A percentile compares a stretch with the other conserved stretches of the same genome.
These are phyloP conservation scores for Diaporthe eres DNA, from an alignment of 2,329 filamentous ascomycete genomes.

Conservation along the genomic window DNA sequence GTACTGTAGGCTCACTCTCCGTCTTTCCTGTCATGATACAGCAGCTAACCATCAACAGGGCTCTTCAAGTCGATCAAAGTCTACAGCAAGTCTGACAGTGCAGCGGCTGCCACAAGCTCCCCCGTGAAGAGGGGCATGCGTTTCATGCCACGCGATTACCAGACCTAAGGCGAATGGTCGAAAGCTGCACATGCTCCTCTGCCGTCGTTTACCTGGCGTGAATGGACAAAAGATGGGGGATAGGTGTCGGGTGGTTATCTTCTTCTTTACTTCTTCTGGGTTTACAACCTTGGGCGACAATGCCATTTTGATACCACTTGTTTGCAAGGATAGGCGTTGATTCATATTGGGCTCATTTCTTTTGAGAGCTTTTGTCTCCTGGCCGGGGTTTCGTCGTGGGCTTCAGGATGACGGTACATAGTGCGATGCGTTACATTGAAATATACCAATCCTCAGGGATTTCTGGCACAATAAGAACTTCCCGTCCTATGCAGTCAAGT, in stretches of 20 bases:
- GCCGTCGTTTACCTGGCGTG: conserved; percentile 24
- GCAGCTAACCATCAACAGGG: conserved; percentile 24
- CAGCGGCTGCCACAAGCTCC: neutral
- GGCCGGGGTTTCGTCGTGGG: neutral
- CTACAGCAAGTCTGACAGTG: conserved; percentile 22
- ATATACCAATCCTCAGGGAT: conserved; percentile 6
- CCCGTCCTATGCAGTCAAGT: neutral
- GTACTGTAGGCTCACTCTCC: conserved; percentile 23
- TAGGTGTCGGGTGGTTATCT: neutral
- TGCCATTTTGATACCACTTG: conserved; percentile 36
- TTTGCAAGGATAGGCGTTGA: conserved; percentile 23
- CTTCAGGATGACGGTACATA: neutral
- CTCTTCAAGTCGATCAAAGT: conserved; percentile 42
- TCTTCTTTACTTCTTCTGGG: conserved; percentile 1
- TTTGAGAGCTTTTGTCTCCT: neutral
- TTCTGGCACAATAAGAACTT: neutral
- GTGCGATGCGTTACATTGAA: neutral
- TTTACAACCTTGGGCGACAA: conserved; percentile 3
- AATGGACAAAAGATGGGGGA: neutral
- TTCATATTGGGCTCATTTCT: neutral
- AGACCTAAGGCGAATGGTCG: neutral
- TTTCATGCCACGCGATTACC: conserved; percentile 33
- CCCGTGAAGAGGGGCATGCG: conserved; percentile 32
- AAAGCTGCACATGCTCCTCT: neutral
- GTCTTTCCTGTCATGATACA: neutral